Conservation (phyloP, 2,329 filamentous ascomycete species). For the Hypomyces rosellus region DNA sequence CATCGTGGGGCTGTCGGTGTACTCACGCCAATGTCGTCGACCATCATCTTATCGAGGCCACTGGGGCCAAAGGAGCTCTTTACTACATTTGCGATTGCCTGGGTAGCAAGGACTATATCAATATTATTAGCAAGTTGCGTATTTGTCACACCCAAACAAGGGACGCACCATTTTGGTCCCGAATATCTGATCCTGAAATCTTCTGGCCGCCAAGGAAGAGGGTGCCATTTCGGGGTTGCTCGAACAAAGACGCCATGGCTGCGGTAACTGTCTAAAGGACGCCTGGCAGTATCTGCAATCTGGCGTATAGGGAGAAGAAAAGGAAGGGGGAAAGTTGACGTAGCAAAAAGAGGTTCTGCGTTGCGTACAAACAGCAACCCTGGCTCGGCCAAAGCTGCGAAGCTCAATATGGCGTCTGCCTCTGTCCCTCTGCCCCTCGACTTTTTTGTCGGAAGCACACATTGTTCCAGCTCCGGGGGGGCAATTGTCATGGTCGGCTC, state of each 20-base stretch:
- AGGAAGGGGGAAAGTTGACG: constrained; percentile 5
- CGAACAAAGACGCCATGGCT: constrained; percentile 88
- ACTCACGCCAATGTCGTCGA: constrained; percentile 92
- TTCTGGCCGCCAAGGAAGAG: constrained; percentile 96
- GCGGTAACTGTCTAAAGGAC: constrained; percentile 17
- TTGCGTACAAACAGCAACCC: constrained; percentile 6
- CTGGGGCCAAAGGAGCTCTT: constrained; percentile 98
- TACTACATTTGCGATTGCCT: constrained; percentile 97
- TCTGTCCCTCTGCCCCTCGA: constrained; percentile 19
- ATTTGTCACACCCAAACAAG: constrained; percentile 10
- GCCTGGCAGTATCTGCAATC: background rate
- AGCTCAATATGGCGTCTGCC: constrained; percentile 14
- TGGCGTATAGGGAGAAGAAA: background rate
- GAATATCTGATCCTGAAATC: constrained; percentile 92
- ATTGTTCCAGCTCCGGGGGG: constrained; percentile 22
- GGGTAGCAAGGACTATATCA: constrained; percentile 74
- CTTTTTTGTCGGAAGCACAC: constrained; percentile 22
- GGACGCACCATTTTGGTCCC: constrained; percentile 81
- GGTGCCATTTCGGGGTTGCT: constrained; percentile 90
- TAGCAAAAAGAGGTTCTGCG: constrained; percentile 10
- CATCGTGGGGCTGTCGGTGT: constrained; percentile 1
- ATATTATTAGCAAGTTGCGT: constrained; percentile 13
- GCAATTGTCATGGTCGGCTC: background rate
- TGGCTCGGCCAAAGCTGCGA: constrained; percentile 11
- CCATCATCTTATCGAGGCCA: constrained; percentile 99